Percentiles rank a stretch among this genome's conserved stretches.
phyloP scores from a whole-genome alignment of 2,329 filamentous ascomycete genomes.

The Fusarium staphyleae region DNA sequence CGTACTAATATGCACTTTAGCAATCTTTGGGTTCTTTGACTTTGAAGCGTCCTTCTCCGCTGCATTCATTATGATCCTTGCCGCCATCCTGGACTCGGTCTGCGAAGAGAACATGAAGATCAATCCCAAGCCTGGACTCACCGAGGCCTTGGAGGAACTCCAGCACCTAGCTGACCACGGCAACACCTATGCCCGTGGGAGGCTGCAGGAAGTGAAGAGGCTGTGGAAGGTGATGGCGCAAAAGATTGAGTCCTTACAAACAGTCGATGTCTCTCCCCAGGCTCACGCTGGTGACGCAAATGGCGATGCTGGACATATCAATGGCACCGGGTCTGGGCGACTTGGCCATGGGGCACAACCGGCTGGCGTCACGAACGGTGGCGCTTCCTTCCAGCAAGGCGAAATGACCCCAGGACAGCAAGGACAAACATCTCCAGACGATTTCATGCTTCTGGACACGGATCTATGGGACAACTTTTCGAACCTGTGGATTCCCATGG shows the following conservation, averaged over 20 bases:
- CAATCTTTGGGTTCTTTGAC: slow-evolving; percentile 40
- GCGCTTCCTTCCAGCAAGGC: slow-evolving; percentile 5
- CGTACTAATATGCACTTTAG: slow-evolving; percentile 1
- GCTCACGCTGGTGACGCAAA: slow-evolving; percentile 1
- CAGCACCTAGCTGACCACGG: slow-evolving; percentile 41
- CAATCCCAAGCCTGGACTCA: slow-evolving; percentile 36
- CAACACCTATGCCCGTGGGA: slow-evolving; percentile 39
- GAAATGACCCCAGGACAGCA: slow-evolving; percentile 6
- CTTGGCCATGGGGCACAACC: slow-evolving; percentile 4
- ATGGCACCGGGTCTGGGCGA: slow-evolving; percentile 5
- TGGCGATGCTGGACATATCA: slow-evolving; percentile 4
- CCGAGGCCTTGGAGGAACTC: slow-evolving; percentile 40
- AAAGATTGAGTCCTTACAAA: slow-evolving; percentile 38
- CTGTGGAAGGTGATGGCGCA: slow-evolving; percentile 39
- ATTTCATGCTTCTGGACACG: slow-evolving; percentile 37
- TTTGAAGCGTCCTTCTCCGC: slow-evolving; percentile 41
- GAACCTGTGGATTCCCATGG: slow-evolving; percentile 36
- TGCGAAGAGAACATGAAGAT: slow-evolving; percentile 38
- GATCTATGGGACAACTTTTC: slow-evolving; percentile 41
- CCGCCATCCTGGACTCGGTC: slow-evolving; percentile 37
- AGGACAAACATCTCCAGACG: slow-evolving; percentile 27
- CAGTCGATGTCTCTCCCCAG: slow-evolving; percentile 36
- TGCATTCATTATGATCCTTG: slow-evolving; percentile 40
- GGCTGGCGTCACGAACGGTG: neutral
- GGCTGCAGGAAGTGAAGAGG: slow-evolving; percentile 35